Base-by-base conservation (phyloP, 2,329 filamentous ascomycete genomes). In the Fusarium musae region DNA sequence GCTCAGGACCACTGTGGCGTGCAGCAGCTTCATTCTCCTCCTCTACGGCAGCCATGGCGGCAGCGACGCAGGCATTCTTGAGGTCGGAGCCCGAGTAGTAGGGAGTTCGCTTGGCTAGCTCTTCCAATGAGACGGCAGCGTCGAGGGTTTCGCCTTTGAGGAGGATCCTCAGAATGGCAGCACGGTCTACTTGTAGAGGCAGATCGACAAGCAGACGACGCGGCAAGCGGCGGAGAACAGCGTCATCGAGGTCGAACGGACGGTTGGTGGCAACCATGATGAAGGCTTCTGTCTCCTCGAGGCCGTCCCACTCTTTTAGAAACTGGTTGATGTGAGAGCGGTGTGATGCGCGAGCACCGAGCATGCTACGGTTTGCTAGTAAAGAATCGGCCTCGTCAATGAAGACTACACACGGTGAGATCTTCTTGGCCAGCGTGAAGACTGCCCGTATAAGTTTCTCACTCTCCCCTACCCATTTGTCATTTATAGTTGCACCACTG, bases 221-320 rank as follows among this genome's bases (percentile, higher is more conserved):
- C 4, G 93, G 93, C 28, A 95, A 84, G 17, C 93, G 88, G n/a
- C 93, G 88, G 50, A 96, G 87, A 15, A 96, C 93, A 15, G 93
- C 93, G 76, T 96, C 93, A 78, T 99, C 96, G 2, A 99, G 89
- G 78, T 98, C 96, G 78, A 97, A 98, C 0, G 96, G 96, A 15
- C 96, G 88, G 82, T 99, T 98, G 13, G 95, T 98, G 34, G 96
- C 96, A 0, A 98, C 95, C 95, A 99, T 98, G 82, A 99, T 96
- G 81, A 99, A 98, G 6, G 96, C 94, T 23, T 93, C 93, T 52
- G 91, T 89, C 76, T 93, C 93, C 60, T 86, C 86, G 86, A 98
- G 92, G 16, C 96, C 96, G 77, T 98, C 96, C 96, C 96, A 98
- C 81, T 98, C 96, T 60, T 95, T 93, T 56, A 99, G 85, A 81